phyloP scores from a whole-genome alignment of 2,329 filamentous ascomycete genomes.

The Blastomyces gilchristii region DNA sequence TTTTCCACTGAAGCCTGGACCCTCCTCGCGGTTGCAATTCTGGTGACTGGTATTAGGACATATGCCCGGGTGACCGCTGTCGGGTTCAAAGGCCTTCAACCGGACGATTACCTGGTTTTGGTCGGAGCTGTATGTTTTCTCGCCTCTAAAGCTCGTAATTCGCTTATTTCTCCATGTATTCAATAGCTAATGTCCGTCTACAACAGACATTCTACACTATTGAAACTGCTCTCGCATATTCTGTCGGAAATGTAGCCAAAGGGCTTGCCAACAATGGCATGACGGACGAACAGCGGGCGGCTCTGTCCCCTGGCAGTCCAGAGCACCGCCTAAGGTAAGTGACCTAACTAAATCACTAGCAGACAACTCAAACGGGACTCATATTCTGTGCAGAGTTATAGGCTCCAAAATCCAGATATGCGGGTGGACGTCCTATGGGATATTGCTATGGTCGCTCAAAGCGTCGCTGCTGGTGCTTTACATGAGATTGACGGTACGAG shows the following conservation, averaged over 20 bases:
- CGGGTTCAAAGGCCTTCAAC: slow-evolving; percentile 22
- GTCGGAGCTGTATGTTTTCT: not conserved
- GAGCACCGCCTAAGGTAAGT: slow-evolving; percentile 34
- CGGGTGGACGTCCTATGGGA: slow-evolving; percentile 46
- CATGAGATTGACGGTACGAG: slow-evolving; percentile 40
- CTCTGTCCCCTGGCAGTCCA: slow-evolving; percentile 34
- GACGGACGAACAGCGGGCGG: slow-evolving; percentile 41
- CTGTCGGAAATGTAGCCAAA: slow-evolving; percentile 4
- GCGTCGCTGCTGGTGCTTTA: slow-evolving; percentile 49
- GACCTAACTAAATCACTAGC: not conserved
- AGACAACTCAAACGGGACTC: not conserved
- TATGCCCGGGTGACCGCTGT: slow-evolving; percentile 36
- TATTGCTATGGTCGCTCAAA: slow-evolving; percentile 46
- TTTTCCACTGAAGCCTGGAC: slow-evolving; percentile 7
- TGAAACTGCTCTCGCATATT: slow-evolving; percentile 4
- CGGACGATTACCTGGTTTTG: slow-evolving; percentile 46
- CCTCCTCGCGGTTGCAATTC: slow-evolving; percentile 11
- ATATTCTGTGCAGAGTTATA: slow-evolving; percentile 30
- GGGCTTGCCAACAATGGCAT: slow-evolving; percentile 51
- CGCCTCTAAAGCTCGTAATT: not conserved
- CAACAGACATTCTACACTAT: slow-evolving; percentile 4
- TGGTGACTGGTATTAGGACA: slow-evolving; percentile 29
- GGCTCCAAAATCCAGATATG: slow-evolving; percentile 46
- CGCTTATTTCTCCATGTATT: not conserved
- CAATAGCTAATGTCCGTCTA: not conserved